Base-by-base conservation (phyloP, 176 grass and related monocot species). In the Avena atlantica region DNA sequence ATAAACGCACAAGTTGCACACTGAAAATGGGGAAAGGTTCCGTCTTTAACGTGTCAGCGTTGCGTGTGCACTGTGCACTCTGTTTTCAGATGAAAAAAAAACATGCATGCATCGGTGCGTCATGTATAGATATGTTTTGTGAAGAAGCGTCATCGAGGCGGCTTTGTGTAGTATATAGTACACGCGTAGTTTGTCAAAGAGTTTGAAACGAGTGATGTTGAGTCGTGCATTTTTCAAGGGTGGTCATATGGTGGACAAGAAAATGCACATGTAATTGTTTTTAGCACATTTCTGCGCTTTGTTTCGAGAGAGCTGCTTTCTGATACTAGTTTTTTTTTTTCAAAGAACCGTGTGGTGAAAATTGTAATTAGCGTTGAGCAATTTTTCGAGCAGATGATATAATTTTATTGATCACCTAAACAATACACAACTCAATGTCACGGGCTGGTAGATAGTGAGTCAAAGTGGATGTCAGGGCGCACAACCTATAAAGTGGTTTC, bases 11-110 rank as follows among this genome's bases (percentile, higher is more conserved):
- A 70, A 70, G 42, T 53, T 86, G 88, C 15, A 9, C n/a, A 49
- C 63, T 67, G 63, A n/a, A 81, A 51, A 66, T 20, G 8, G 5
- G 5, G 64, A 34, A 67, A 16, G 47, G 3, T 27, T 29, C n/a
- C 79, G 27, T 49, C 1, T 16, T 44, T 27, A 29, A 12, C 78
- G 20, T n/a, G 52, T n/a, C 25, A 19, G 17, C 27, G 23, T 40
- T 85, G 47, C 71, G 57, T 42, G 8, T 16, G 13, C 8, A 27
- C 64, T 72, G 44, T 57, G 16, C 55, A 4, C 62, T 90, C 77
- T 53, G 5, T 62, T 62, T 64, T 65, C 24, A 1, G 62, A 31
- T 0, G 63, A 12, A 34, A 34, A 34, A 34, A 34, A 53, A 25
- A 9, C 71, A 79, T 78, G 63, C 72, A 81, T 65, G 55, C 10